Evolutionary conservation across 306 rosid genomes (phyloP), one percentile per base, ranked within the genome.

Genomic region (Pueraria montana): DNA sequence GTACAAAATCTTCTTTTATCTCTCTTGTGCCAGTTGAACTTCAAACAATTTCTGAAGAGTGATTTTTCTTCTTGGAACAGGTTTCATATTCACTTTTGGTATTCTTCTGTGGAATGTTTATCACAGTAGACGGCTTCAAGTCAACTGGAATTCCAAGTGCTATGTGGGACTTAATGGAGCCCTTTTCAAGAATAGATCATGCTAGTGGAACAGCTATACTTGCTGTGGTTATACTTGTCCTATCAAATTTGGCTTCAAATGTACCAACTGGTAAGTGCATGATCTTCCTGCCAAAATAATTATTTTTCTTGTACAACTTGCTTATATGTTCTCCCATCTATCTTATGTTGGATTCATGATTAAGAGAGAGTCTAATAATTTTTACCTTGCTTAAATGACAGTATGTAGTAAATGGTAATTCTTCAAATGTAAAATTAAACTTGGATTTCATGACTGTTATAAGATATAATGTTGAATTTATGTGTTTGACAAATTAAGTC

Each of bases 41-140:
- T 74, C 48, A 18, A 23, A 61, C 56, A 36, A 66, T 40, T 30
- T 70, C 77, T 83, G 38, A 63, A 6, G 8, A 2, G 18, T 32
- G 21, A 76, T 7, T 81, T 32, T 74, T 26, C 46, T 61, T 32
- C 46, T 64, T 83, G 80, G 71, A 63, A 48, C 94, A 92, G 99
- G 98, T 96, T n/a, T 94, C 99, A 0, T 96, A 94, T 92, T 88
- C 97, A 2, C 94, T 96, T 76, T 72, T 96, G 84, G 78, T 94
- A 72, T 96, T 96, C 92, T 94, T 96, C 77, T 92, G 99, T 69
- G 99, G 97, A 83, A 94, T 96, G 99, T 94, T 96, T 40, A 90
- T 96, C 83, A 91, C 97, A 13, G 97, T 96, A 34, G 94, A 87
- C 9, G 99, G 99, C 11, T 94, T 96, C 81, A 91, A 94, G 80